A percentile compares a stretch with the other conserved stretches of the same genome.
Conservation (phyloP, 2,329 filamentous ascomycete species). For the Cladophialophora psammophila region DNA sequence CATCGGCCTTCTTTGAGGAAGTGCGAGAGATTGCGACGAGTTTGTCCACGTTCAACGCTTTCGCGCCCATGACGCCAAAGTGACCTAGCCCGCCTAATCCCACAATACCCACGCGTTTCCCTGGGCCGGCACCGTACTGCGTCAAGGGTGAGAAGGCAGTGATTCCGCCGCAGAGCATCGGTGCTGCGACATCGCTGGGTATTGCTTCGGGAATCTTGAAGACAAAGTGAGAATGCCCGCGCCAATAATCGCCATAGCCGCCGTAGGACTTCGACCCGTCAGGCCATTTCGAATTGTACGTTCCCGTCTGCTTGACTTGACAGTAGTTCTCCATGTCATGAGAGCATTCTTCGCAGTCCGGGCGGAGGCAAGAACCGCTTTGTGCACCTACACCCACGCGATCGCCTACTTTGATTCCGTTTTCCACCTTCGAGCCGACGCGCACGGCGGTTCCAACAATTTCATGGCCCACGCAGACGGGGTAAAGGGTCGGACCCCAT, state of each 20-base stretch:
- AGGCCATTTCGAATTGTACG: slow-evolving; percentile 66
- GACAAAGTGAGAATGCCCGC: slow-evolving; percentile 56
- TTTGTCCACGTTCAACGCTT: slow-evolving; percentile 72
- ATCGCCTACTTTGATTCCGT: slow-evolving; percentile 70
- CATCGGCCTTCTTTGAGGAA: slow-evolving; percentile 60
- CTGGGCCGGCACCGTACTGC: slow-evolving; percentile 72
- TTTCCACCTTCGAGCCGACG: slow-evolving; percentile 55
- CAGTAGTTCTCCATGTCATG: slow-evolving; percentile 54
- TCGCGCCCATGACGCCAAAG: slow-evolving; percentile 74
- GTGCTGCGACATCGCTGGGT: slow-evolving; percentile 62
- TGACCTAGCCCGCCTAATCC: slow-evolving; percentile 78
- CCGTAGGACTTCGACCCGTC: slow-evolving; percentile 72
- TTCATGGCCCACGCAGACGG: slow-evolving; percentile 68
- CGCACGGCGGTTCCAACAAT: slow-evolving; percentile 67
- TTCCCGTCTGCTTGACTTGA: slow-evolving; percentile 51
- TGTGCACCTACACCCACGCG: slow-evolving; percentile 71
- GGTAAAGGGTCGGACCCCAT: slow-evolving; percentile 48
- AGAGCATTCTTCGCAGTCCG: slow-evolving; percentile 63
- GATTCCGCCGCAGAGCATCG: slow-evolving; percentile 79
- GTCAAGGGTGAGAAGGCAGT: slow-evolving; percentile 75
- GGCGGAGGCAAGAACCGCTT: slow-evolving; percentile 60
- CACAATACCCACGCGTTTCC: slow-evolving; percentile 74
- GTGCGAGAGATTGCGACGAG: slow-evolving; percentile 65
- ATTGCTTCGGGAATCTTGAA: slow-evolving; percentile 59
- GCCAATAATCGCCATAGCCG: slow-evolving; percentile 65